Conservation (phyloP, 2,329 filamentous ascomycete genomes). For the Pseudogymnoascus sp. region DNA sequence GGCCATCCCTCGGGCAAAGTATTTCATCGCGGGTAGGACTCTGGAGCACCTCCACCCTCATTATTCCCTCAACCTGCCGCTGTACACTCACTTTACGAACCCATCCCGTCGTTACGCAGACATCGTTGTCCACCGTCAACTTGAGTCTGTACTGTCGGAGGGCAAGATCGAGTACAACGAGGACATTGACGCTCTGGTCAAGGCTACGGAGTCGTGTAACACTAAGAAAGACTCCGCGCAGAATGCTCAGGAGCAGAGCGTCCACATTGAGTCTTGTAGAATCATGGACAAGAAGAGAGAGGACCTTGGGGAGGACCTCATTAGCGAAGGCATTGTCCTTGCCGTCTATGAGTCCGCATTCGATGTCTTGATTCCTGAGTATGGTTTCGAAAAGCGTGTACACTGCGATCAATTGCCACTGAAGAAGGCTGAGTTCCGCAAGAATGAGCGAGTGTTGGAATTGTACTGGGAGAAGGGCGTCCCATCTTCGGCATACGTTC, state of each 20-base stretch:
- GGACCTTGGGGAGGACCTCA: conserved; percentile 80
- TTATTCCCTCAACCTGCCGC: conserved; percentile 82
- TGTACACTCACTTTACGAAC: conserved; percentile 97
- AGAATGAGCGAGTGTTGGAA: conserved; percentile 88
- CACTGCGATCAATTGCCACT: conserved; percentile 96
- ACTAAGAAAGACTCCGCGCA: conserved; percentile 98
- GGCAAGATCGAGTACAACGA: conserved; percentile 79
- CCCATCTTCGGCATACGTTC: conserved; percentile 88
- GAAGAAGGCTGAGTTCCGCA: conserved; percentile 98
- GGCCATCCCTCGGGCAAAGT: conserved; percentile 93
- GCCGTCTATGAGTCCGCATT: conserved; percentile 98
- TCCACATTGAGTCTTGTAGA: conserved; percentile 95
- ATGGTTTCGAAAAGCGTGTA: conserved; percentile 97
- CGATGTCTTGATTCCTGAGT: conserved; percentile 95
- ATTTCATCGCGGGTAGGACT: conserved; percentile 77
- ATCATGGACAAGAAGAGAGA: conserved; percentile 88
- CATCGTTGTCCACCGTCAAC: conserved; percentile 88
- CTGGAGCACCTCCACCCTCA: conserved; percentile 72
- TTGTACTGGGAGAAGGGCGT: conserved; percentile 99
- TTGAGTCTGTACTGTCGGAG: conserved; percentile 77
- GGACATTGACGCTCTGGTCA: conserved; percentile 77
- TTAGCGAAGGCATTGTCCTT: conserved; percentile 90
- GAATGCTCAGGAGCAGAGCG: conserved; percentile 95
- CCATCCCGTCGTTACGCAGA: conserved; percentile 92
- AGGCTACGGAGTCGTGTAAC: conserved; percentile 93